Conservation (phyloP, 768 basidiomycete species). For the Psilocybe cubensis region DNA sequence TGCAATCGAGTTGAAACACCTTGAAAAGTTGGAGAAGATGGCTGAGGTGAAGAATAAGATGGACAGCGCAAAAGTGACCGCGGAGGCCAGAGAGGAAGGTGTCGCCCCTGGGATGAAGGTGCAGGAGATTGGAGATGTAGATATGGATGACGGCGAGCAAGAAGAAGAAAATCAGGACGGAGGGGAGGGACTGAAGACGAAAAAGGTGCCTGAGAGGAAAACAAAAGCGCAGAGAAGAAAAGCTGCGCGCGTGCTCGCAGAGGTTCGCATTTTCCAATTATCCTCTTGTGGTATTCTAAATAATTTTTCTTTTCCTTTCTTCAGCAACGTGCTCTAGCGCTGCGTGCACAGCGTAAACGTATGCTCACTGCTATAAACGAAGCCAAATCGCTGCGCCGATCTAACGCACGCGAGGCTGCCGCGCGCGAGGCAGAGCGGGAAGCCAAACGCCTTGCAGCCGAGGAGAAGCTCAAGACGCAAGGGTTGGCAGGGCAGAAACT, state of each 20-base stretch:
- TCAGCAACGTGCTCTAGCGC: slow-evolving; percentile 68
- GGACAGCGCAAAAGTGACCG: slow-evolving; percentile 45
- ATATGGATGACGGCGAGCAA: slow-evolving; percentile 19
- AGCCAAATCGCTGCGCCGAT: slow-evolving; percentile 53
- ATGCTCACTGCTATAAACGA: slow-evolving; percentile 61
- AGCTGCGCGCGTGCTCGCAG: slow-evolving; percentile 62
- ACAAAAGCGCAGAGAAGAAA: slow-evolving; percentile 63
- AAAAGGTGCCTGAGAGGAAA: slow-evolving; percentile 45
- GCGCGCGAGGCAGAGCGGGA: slow-evolving; percentile 46
- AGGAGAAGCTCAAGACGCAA: slow-evolving; percentile 53
- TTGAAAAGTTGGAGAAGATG: slow-evolving; percentile 56
- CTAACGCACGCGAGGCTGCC: slow-evolving; percentile 36
- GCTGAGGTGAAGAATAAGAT: slow-evolving; percentile 59
- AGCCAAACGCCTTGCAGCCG: slow-evolving; percentile 44
- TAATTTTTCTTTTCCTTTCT: not conserved
- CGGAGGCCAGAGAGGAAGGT: slow-evolving; percentile 33
- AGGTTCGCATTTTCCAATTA: slow-evolving; percentile 49
- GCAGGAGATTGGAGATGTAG: slow-evolving; percentile 45
- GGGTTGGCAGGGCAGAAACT: slow-evolving; percentile 77
- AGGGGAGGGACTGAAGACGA: slow-evolving; percentile 35
- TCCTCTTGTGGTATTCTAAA: not conserved
- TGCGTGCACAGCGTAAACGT: slow-evolving; percentile 62
- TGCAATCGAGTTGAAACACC: slow-evolving; percentile 61
- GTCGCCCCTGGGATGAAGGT: slow-evolving; percentile 70
- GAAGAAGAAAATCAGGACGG: slow-evolving; percentile 27